These are phyloP conservation scores for Leccinum truebloodii DNA, from an alignment of 768 basidiomycete species.

Conservation along the genomic window DNA sequence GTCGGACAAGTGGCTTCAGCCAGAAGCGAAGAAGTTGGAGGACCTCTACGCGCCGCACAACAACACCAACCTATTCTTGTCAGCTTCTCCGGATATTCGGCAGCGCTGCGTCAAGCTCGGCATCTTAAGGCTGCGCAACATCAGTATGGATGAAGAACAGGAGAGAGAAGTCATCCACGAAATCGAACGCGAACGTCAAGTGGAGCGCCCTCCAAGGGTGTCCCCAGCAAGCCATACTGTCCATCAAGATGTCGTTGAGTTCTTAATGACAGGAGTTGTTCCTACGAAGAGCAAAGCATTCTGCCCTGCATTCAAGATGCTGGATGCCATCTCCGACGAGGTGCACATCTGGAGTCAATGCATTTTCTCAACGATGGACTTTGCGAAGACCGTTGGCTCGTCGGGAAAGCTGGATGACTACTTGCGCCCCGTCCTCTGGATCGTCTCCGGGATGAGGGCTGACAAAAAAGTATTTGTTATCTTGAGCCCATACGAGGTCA, in stretches of 20 bases:
- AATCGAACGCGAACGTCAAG: slow-evolving; percentile 41
- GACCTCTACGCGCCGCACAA: slow-evolving; percentile 13
- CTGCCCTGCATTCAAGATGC: slow-evolving; percentile 12
- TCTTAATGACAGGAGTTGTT: slow-evolving; percentile 35
- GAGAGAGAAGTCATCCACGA: slow-evolving; percentile 51
- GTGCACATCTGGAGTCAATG: slow-evolving; percentile 19
- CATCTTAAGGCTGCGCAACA: not conserved
- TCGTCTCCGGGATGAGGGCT: slow-evolving; percentile 17
- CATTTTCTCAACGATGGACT: slow-evolving; percentile 20
- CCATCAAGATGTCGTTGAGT: slow-evolving; percentile 19
- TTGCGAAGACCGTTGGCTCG: slow-evolving; percentile 12
- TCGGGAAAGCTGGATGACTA: slow-evolving; percentile 13
- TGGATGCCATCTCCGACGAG: slow-evolving; percentile 21
- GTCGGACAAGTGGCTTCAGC: slow-evolving; percentile 38
- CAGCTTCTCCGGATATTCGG: not conserved
- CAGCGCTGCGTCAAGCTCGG: slow-evolving; percentile 13
- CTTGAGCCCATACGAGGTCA: slow-evolving; percentile 44
- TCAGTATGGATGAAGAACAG: slow-evolving; percentile 31
- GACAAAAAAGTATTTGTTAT: slow-evolving; percentile 30
- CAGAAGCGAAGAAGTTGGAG: slow-evolving; percentile 41
- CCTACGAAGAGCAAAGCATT: slow-evolving; percentile 20
- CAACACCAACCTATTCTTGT: not conserved
- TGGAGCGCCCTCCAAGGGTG: slow-evolving; percentile 37
- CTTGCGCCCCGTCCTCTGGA: slow-evolving; percentile 33
- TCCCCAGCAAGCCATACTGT: slow-evolving; percentile 24